Conservation (phyloP, 78 protist genomes). For the Capsaspora owczarzaki region DNA sequence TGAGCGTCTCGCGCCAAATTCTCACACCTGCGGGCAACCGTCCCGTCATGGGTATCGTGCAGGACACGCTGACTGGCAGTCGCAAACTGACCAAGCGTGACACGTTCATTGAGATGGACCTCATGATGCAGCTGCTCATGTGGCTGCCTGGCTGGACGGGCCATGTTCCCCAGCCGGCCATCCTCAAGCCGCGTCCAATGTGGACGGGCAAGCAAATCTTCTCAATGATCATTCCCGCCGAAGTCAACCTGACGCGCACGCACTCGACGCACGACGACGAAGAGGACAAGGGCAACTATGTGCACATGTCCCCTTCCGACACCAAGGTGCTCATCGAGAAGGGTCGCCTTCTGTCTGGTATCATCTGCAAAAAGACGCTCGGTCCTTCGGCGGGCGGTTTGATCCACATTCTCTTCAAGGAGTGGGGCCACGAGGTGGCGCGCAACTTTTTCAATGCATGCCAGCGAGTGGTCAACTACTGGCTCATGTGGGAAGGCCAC, state of each 20-base stretch:
- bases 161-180: constrained; percentile 93
- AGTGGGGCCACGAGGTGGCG: constrained; percentile 81
- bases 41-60: constrained; percentile 99
- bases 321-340: constrained; percentile 74
- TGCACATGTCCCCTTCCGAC: constrained; percentile 58
- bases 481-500: constrained; percentile 86
- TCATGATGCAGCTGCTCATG: constrained; percentile 87
- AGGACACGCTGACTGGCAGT: constrained; percentile 91
- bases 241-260: constrained; percentile 39
- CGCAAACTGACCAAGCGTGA: constrained; percentile 81
- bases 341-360: constrained; percentile 86
- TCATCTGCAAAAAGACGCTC: constrained; percentile 65
- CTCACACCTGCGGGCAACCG: constrained; percentile 93
- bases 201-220: constrained; percentile 99
- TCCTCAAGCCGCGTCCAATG: constrained; percentile 91
- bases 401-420: constrained; percentile 84
- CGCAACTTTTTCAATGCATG: constrained; percentile 61
- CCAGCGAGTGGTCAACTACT: constrained; percentile 80
- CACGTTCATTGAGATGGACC: constrained; percentile 75
- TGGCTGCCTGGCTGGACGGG: constrained; percentile 88
- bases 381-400: constrained; percentile 63
- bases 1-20: constrained; percentile 95
- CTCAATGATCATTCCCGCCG: constrained; percentile 72
- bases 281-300: constrained; percentile 32
- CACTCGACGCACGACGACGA: constrained; percentile 21